Percentiles rank a stretch among this genome's conserved stretches.
Conservation (phyloP, 192 early-diverging fungal genomes). For the Coemansia sp. region DNA sequence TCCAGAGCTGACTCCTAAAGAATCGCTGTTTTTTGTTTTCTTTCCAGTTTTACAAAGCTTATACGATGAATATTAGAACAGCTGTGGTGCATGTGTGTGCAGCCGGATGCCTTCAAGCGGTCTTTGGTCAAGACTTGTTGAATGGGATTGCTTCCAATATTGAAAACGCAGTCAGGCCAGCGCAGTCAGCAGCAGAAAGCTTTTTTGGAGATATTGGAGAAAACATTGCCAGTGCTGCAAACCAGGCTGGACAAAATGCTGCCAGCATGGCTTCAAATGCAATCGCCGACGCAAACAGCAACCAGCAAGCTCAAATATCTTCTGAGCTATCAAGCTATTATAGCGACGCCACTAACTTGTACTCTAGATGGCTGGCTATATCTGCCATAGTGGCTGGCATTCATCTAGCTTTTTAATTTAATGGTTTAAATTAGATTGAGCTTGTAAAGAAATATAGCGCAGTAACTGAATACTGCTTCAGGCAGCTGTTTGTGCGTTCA, state of each 20-base stretch:
- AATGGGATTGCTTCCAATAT: constrained; percentile 6
- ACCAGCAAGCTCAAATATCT: constrained; percentile 23
- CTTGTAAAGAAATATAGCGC: neutral
- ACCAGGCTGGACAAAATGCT: constrained; percentile 18
- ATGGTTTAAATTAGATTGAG: neutral
- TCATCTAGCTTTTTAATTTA: neutral
- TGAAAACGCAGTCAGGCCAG: constrained; percentile 4
- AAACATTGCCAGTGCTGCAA: constrained; percentile 18
- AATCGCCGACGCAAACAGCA: constrained; percentile 9
- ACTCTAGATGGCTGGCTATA: neutral
- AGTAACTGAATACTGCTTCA: constrained; percentile 8
- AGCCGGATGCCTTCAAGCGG: neutral
- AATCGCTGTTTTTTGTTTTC: no score
- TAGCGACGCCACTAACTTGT: neutral
- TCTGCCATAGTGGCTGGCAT: neutral
- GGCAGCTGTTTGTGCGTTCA: constrained; percentile 6
- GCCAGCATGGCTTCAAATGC: constrained; percentile 19
- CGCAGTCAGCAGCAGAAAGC: constrained; percentile 13
- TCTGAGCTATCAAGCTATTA: constrained; percentile 35
- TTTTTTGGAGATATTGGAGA: constrained; percentile 11
- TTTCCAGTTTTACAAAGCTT: neutral
- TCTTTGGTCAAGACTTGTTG: neutral
- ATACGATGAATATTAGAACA: constrained; percentile 7
- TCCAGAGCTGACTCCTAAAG: no score
- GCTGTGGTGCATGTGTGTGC: neutral